Conservation (phyloP, 352 stramenopile genomes). For the Pythium phragmiticola region DNA sequence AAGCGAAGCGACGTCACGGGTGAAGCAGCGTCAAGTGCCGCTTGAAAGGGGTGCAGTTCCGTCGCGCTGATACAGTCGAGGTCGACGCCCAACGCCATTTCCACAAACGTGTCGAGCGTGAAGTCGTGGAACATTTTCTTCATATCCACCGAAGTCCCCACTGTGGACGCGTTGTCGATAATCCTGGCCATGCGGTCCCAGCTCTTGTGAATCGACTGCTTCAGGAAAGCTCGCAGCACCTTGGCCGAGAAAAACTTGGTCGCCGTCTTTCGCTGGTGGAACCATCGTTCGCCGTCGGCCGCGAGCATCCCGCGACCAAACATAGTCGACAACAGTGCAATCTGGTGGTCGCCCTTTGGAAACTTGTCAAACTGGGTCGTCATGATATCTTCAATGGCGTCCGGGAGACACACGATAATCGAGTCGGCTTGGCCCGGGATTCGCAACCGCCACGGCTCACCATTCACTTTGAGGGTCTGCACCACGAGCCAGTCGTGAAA, state of each 20-base stretch:
- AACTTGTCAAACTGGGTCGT: constrained; percentile 24
- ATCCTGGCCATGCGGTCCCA: constrained; percentile 8
- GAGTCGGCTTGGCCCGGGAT: constrained; percentile 7
- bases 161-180: constrained; percentile 6
- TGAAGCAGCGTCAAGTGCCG: constrained; percentile 4
- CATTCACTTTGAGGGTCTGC: no score
- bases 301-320: constrained; percentile 23
- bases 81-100: constrained; percentile 27
- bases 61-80: constrained; percentile 14
- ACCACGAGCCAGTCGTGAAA: no score
- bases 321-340: constrained; percentile 9
- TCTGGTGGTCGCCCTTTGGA: constrained; percentile 10
- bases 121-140: constrained; percentile 22
- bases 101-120: constrained; percentile 28
- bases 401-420: not conserved
- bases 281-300: constrained; percentile 18
- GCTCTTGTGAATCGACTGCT: no score
- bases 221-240: constrained; percentile 1
- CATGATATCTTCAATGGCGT: constrained; percentile 21
- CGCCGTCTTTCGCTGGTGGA: constrained; percentile 25
- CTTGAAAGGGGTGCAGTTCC: constrained; percentile 14
- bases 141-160: constrained; percentile 12
- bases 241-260: constrained; percentile 19
- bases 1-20: constrained; percentile 13
- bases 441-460: no score